phyloP scores from a whole-genome alignment of 2,329 filamentous ascomycete genomes.

The Penicillium sclerotigenum region DNA sequence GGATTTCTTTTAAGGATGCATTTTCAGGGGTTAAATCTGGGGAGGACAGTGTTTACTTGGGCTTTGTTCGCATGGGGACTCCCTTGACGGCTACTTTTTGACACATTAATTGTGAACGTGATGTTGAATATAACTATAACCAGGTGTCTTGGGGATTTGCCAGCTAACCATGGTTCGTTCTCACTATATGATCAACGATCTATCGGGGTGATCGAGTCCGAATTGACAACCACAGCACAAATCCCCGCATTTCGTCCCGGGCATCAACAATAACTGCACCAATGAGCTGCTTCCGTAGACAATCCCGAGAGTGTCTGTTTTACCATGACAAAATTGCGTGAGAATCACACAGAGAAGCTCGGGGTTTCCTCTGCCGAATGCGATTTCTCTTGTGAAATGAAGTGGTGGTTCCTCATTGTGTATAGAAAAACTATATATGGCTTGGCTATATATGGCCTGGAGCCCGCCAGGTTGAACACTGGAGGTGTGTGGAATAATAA shows the following conservation, averaged over 20 bases:
- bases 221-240: slow-evolving; percentile 2
- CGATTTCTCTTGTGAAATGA: not conserved
- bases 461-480: not conserved
- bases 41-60: not conserved
- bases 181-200: not conserved
- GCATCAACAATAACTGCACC: slow-evolving; percentile 27
- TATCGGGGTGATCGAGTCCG: slow-evolving; percentile 18
- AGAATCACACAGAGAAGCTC: not conserved
- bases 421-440: not conserved
- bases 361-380: not conserved
- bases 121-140: not conserved
- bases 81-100: not conserved
- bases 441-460: not conserved
- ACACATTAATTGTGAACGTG: not conserved
- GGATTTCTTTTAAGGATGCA: not conserved
- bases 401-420: not conserved
- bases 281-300: slow-evolving; percentile 16
- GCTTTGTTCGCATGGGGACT: not conserved
- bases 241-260: slow-evolving; percentile 17
- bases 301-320: not conserved
- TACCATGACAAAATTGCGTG: not conserved
- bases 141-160: not conserved
- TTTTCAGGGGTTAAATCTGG: slow-evolving; percentile 8
- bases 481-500: not conserved
- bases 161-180: too few relatives aligned